These are phyloP conservation scores for Myriosclerotinia duriaeana DNA, from an alignment of 2,329 filamentous ascomycete genomes.

Conservation along the genomic window DNA sequence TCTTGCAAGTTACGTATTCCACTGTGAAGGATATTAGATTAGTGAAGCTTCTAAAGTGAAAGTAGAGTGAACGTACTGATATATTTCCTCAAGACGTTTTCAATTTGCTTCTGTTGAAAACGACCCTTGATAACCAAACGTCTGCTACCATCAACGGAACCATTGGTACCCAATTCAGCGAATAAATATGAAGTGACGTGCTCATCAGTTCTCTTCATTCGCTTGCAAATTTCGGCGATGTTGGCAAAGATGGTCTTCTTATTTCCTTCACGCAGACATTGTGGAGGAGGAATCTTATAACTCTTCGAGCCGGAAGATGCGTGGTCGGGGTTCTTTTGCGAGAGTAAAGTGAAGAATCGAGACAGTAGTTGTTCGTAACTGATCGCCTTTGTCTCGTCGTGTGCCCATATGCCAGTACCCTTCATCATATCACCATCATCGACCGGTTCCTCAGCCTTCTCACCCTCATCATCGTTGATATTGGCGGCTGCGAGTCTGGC, in stretches of 20 bases:
- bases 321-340: constrained; percentile 96
- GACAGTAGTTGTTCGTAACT: constrained; percentile 81
- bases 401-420: constrained; percentile 43
- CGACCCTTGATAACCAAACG: constrained; percentile 98
- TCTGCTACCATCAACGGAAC: constrained; percentile 89
- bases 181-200: constrained; percentile 97
- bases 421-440: constrained; percentile 42
- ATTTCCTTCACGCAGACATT: constrained; percentile 99
- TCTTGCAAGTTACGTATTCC: constrained; percentile 99
- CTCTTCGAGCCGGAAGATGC: constrained; percentile 84
- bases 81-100: constrained; percentile 93
- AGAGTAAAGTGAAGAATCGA: constrained; percentile 92
- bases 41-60: constrained; percentile 26
- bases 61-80: constrained; percentile 66
- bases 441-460: constrained; percentile 31
- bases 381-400: constrained; percentile 53
- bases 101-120: constrained; percentile 99
- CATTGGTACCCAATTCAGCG: constrained; percentile 95
- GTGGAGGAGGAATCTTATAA: constrained; percentile 98
- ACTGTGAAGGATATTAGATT: constrained; percentile 45
- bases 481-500: constrained; percentile 40
- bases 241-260: constrained; percentile 99
- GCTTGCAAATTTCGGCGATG: constrained; percentile 97
- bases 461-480: constrained; percentile 38
- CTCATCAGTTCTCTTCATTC: constrained; percentile 98